A percentile compares a stretch with the other conserved stretches of the same genome.
Conservation (phyloP, 176 grass and related monocot genomes). For the Hyparrhenia diplandra region DNA sequence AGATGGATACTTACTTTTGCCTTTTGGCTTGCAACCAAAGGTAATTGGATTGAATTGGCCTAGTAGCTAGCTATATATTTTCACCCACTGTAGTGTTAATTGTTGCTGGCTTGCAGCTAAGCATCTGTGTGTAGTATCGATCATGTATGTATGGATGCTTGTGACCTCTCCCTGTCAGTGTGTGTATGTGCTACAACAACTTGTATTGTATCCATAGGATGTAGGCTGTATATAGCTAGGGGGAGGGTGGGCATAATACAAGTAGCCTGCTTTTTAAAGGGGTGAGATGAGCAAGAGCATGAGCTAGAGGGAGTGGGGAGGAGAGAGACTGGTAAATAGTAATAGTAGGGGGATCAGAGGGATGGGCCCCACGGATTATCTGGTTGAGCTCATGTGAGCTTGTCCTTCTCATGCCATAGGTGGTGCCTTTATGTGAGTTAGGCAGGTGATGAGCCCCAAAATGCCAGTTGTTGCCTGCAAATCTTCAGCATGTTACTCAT, state of each 20-base stretch:
- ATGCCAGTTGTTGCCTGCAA: slow-evolving; percentile 38
- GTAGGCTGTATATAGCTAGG: no score
- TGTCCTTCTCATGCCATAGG: slow-evolving; percentile 49
- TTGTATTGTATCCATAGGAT: background rate
- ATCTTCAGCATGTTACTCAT: slow-evolving; percentile 15
- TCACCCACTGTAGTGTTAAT: background rate
- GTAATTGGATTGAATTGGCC: slow-evolving; percentile 24
- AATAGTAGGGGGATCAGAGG: background rate
- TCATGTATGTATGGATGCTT: background rate
- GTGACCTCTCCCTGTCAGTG: background rate
- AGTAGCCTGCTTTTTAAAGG: slow-evolving; percentile 46
- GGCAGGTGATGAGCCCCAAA: slow-evolving; percentile 44
- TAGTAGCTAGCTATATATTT: background rate
- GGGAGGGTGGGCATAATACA: slow-evolving; percentile 45
- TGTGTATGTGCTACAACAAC: background rate
- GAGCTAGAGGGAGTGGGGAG: background rate
- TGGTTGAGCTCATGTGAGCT: slow-evolving; percentile 63
- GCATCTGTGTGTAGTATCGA: background rate
- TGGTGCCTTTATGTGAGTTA: slow-evolving; percentile 43
- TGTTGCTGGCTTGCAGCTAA: background rate
- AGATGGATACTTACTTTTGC: slow-evolving; percentile 25
- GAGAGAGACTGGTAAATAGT: background rate
- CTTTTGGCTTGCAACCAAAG: slow-evolving; percentile 43
- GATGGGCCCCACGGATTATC: slow-evolving; percentile 40
- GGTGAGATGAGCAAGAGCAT: background rate